These are phyloP conservation scores for Letharia lupina DNA, from an alignment of 495 filamentous ascomycete species.

Conservation along the genomic window DNA sequence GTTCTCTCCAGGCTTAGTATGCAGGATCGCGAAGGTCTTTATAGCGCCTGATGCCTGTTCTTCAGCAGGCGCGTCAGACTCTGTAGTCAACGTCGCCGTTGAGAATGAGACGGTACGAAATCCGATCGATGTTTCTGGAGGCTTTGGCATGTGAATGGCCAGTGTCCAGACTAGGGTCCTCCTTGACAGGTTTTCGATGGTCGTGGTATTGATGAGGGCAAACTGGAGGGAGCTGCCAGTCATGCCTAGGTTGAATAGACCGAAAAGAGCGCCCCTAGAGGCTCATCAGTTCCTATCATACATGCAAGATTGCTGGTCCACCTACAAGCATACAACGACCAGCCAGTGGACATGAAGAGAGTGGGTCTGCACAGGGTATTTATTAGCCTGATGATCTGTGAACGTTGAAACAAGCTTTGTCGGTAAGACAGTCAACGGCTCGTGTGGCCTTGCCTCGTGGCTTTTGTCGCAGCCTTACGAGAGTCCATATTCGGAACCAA, in stretches of 20 bases:
- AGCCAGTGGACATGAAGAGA: slow-evolving; percentile 43
- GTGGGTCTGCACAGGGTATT: slow-evolving; percentile 22
- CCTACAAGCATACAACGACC: slow-evolving; percentile 50
- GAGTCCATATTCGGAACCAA: neutral
- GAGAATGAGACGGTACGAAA: slow-evolving; percentile 43
- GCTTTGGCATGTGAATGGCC: slow-evolving; percentile 59
- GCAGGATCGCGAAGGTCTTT: slow-evolving; percentile 68
- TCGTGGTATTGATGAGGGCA: slow-evolving; percentile 62
- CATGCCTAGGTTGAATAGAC: slow-evolving; percentile 69
- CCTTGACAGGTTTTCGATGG: slow-evolving; percentile 65
- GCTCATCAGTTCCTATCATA: slow-evolving; percentile 17
- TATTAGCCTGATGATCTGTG: slow-evolving; percentile 19
- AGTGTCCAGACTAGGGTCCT: slow-evolving; percentile 58
- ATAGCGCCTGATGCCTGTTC: slow-evolving; percentile 18
- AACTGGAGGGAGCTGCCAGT: slow-evolving; percentile 59
- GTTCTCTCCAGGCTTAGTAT: slow-evolving; percentile 64
- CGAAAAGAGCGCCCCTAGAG: slow-evolving; percentile 56
- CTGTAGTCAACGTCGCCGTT: slow-evolving; percentile 20
- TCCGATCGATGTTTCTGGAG: slow-evolving; percentile 34
- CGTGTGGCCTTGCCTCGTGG: neutral
- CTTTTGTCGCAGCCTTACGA: slow-evolving; percentile 5
- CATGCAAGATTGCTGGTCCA: slow-evolving; percentile 14
- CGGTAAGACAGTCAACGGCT: neutral
- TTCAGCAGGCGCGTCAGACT: slow-evolving; percentile 14
- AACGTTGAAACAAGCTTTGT: slow-evolving; percentile 18